These are phyloP conservation scores for Hypoxylon sp. DNA, from an alignment of 2,329 filamentous ascomycete species.

Conservation along the genomic window DNA sequence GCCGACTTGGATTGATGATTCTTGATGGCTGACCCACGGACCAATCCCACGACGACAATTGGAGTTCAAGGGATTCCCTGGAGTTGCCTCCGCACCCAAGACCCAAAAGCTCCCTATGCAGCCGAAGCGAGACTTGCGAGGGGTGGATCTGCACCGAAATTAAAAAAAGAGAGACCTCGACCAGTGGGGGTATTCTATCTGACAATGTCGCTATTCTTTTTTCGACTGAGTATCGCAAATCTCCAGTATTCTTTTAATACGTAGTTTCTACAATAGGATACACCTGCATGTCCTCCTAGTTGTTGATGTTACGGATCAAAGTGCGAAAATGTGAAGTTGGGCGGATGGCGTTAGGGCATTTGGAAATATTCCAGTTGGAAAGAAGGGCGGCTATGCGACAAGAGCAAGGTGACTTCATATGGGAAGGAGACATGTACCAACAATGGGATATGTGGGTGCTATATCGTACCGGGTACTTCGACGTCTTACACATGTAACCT, in stretches of 20 bases:
- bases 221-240: constrained; percentile 6
- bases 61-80: constrained; percentile 40
- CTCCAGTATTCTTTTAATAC: constrained; percentile 1
- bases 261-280: background rate
- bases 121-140: constrained; percentile 42
- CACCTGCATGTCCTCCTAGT: background rate
- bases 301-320: constrained; percentile 1
- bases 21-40: constrained; percentile 33
- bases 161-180: constrained; percentile 32
- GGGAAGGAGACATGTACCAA: constrained; percentile 16
- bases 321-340: background rate
- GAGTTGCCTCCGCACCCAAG: constrained; percentile 40
- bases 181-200: constrained; percentile 26
- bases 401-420: constrained; percentile 13
- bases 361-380: constrained; percentile 12
- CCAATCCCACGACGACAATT: constrained; percentile 43
- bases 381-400: constrained; percentile 15
- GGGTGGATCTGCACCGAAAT: constrained; percentile 46
- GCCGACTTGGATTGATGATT: constrained; percentile 38
- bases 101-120: constrained; percentile 40
- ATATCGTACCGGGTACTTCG: constrained; percentile 14
- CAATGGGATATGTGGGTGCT: constrained; percentile 18
- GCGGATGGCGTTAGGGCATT: background rate
- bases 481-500: constrained; percentile 23
- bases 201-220: constrained; percentile 11